These are phyloP conservation scores for Metschnikowia orientalis DNA, from an alignment of 805 yeast species.

Conservation along the genomic window DNA sequence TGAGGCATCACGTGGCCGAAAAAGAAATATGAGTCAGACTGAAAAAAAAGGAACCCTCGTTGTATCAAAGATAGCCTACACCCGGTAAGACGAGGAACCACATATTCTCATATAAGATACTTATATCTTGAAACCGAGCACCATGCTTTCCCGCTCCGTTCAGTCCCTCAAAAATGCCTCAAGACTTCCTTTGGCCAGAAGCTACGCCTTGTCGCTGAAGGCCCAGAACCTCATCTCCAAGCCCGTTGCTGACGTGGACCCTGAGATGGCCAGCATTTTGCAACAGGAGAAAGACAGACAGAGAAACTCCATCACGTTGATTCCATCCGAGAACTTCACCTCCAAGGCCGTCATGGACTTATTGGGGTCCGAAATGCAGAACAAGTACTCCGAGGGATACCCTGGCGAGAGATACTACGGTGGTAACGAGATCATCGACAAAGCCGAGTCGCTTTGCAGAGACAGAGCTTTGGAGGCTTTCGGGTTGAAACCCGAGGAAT, in stretches of 20 bases:
- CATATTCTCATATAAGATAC: too few species aligned
- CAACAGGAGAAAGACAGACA: constrained; percentile 78
- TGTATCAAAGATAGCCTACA: too few species aligned
- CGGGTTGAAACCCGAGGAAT: constrained; percentile 64
- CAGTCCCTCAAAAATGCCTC: constrained; percentile 24
- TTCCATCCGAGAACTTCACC: constrained; percentile 95
- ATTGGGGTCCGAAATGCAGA: constrained; percentile 93
- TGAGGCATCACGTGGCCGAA: constrained; percentile 6
- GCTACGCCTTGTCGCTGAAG: constrained; percentile 62
- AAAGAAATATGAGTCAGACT: constrained; percentile 2
- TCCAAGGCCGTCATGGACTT: constrained; percentile 92
- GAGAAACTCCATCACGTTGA: constrained; percentile 84
- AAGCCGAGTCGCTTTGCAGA: constrained; percentile 86
- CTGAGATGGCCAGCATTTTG: constrained; percentile 79
- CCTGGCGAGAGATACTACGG: constrained; percentile 98
- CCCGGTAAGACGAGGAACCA: too few species aligned
- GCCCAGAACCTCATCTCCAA: constrained; percentile 66
- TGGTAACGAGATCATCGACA: constrained; percentile 93
- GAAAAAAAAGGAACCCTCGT: too few species aligned
- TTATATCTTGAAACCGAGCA: too few species aligned
- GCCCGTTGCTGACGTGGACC: constrained; percentile 64
- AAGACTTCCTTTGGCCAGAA: constrained; percentile 10
- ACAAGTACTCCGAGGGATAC: constrained; percentile 97
- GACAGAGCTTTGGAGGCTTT: constrained; percentile 86
- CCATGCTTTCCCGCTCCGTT: constrained; percentile 28